phyloP scores from a whole-genome alignment of 2,329 filamentous ascomycete genomes.

The Kalmusia sp. region DNA sequence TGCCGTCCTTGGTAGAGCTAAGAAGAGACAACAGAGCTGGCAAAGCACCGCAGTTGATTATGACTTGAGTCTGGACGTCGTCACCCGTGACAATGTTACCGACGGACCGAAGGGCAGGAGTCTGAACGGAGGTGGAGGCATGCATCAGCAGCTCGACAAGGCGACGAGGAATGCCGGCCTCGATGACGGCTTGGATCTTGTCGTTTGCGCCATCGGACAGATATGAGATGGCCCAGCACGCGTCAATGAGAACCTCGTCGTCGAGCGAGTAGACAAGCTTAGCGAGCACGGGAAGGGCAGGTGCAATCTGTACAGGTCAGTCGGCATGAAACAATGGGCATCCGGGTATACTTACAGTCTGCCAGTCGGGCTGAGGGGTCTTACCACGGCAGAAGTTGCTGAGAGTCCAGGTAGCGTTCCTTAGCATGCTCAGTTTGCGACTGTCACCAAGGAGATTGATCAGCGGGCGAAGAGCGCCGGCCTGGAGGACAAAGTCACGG shows the following conservation, averaged over 20 bases:
- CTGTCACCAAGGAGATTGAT: constrained; percentile 92
- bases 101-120: constrained; percentile 93
- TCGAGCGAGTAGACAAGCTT: constrained; percentile 99
- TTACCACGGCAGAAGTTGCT: constrained; percentile 99
- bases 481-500: constrained; percentile 93
- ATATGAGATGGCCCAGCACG: constrained; percentile 99
- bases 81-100: constrained; percentile 99
- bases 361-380: constrained; percentile 98
- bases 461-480: constrained; percentile 88
- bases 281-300: constrained; percentile 90
- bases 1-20: constrained; percentile 97
- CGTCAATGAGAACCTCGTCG: constrained; percentile 97
- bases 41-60: constrained; percentile 97
- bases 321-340: constrained; percentile 5
- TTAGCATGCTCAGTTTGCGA: constrained; percentile 98
- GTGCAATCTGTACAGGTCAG: constrained; percentile 73
- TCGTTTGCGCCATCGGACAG: constrained; percentile 98
- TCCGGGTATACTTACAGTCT: constrained; percentile 71
- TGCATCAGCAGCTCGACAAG: constrained; percentile 98
- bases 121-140: constrained; percentile 97
- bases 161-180: constrained; percentile 94
- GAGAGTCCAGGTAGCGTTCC: constrained; percentile 97
- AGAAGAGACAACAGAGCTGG: constrained; percentile 91
- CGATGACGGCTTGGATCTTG: constrained; percentile 99
- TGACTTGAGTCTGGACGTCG: constrained; percentile 98